Percentiles rank a stretch among this genome's conserved stretches.
These are phyloP conservation scores for Phytophthora ohioensis DNA, from an alignment of 352 stramenopile species.

Conservation along the genomic window DNA sequence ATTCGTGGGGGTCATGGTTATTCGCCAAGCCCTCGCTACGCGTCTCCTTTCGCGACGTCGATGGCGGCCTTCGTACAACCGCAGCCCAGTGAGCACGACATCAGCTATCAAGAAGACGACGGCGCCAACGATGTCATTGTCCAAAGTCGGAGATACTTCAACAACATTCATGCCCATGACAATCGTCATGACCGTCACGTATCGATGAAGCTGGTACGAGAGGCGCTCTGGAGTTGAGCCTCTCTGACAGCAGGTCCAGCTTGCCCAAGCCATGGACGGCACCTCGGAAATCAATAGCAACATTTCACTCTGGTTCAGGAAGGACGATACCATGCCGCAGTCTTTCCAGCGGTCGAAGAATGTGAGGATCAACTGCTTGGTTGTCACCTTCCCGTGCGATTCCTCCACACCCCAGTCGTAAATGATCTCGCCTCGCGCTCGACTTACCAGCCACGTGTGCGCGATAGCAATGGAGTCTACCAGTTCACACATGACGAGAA, in stretches of 20 bases:
- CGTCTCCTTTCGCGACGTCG: constrained; percentile 20
- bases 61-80: constrained; percentile 28
- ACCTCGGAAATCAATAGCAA: constrained; percentile 31
- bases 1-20: constrained; percentile 30
- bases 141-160: constrained; percentile 24
- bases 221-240: constrained; percentile 33
- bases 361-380: constrained; percentile 37
- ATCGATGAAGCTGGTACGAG: constrained; percentile 44
- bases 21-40: constrained; percentile 10
- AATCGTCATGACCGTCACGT: constrained; percentile 42
- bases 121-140: constrained; percentile 39
- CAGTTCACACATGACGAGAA: constrained; percentile 42
- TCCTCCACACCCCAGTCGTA: constrained; percentile 27
- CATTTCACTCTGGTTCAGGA: constrained; percentile 44
- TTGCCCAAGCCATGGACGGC: constrained; percentile 41
- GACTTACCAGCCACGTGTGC: constrained; percentile 40
- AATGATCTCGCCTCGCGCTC: constrained; percentile 31
- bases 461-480: constrained; percentile 35
- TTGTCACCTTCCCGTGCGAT: constrained; percentile 18
- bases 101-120: constrained; percentile 42
- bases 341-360: constrained; percentile 51
- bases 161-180: constrained; percentile 44
- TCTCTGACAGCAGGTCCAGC: constrained; percentile 36
- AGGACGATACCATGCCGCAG: constrained; percentile 43
- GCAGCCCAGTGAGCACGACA: constrained; percentile 33